These are phyloP conservation scores for Lactarius deliciosus DNA, from an alignment of 768 basidiomycete species.

Conservation along the genomic window DNA sequence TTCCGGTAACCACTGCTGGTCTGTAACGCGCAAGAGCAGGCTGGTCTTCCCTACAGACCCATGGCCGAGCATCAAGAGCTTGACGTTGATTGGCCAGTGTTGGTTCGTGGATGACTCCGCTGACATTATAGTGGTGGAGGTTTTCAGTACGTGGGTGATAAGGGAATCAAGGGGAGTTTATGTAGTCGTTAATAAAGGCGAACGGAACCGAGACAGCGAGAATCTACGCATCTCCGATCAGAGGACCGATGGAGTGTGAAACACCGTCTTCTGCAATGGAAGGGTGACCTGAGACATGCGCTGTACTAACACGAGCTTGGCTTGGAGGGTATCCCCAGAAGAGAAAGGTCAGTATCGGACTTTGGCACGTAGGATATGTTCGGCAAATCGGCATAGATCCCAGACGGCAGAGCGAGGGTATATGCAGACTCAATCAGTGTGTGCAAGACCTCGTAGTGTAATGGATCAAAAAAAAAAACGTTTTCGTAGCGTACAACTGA, in stretches of 20 bases:
- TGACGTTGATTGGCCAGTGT: slow-evolving; percentile 60
- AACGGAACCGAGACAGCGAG: not conserved
- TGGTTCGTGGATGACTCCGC: not conserved
- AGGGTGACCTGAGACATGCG: not conserved
- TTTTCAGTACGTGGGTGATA: not conserved
- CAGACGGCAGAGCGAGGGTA: not conserved
- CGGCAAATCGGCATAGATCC: not conserved
- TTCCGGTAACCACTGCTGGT: slow-evolving; percentile 89
- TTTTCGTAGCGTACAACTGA: not conserved
- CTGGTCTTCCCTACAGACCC: slow-evolving; percentile 91
- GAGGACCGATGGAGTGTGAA: not conserved
- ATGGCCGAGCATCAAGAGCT: slow-evolving; percentile 79
- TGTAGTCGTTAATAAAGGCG: not conserved
- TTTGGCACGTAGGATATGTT: not conserved
- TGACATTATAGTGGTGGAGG: not conserved
- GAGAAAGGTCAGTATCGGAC: not conserved
- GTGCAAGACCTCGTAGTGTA: not conserved
- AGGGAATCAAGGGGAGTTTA: not conserved
- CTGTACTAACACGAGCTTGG: not conserved
- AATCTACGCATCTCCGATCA: not conserved
- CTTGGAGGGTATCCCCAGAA: not conserved
- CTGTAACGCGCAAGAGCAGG: slow-evolving; percentile 86
- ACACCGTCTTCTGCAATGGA: not conserved
- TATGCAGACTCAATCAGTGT: not conserved
- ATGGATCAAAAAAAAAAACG: no score